These are phyloP conservation scores for Allantophomopsis lycopodina DNA, from an alignment of 2,329 filamentous ascomycete species.

Conservation along the genomic window DNA sequence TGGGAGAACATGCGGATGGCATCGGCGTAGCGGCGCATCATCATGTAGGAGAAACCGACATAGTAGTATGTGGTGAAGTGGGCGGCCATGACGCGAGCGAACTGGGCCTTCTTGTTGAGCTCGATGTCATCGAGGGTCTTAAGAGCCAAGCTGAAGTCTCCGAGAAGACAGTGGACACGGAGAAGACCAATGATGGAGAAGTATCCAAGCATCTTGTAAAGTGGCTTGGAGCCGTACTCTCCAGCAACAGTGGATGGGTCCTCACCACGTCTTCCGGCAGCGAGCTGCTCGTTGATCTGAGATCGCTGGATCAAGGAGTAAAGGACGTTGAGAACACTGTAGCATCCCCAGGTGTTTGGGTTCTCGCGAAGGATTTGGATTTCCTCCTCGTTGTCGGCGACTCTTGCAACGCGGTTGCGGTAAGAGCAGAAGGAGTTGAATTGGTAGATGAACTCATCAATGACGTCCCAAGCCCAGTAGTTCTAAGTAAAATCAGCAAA, in stretches of 20 bases:
- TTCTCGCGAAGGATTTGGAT: slow-evolving; percentile 85
- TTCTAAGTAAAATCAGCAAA: slow-evolving; percentile 40
- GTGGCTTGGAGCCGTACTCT: slow-evolving; percentile 84
- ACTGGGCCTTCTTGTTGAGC: slow-evolving; percentile 99
- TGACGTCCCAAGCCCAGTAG: slow-evolving; percentile 99
- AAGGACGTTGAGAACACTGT: slow-evolving; percentile 96
- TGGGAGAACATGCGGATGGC: slow-evolving; percentile 99
- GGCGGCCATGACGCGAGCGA: slow-evolving; percentile 96
- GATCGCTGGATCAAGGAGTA: slow-evolving; percentile 98
- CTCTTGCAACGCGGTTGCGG: slow-evolving; percentile 77
- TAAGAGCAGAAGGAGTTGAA: slow-evolving; percentile 99
- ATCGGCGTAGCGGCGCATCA: slow-evolving; percentile 99
- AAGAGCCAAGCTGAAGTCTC: slow-evolving; percentile 93
- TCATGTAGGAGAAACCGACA: slow-evolving; percentile 99
- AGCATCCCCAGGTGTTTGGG: slow-evolving; percentile 98
- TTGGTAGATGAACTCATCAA: slow-evolving; percentile 99
- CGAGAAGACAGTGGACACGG: slow-evolving; percentile 88
- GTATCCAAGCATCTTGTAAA: slow-evolving; percentile 98
- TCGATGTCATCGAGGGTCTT: slow-evolving; percentile 99
- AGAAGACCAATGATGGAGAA: slow-evolving; percentile 98
- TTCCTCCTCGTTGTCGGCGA: slow-evolving; percentile 81
- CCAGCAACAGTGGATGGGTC: slow-evolving; percentile 79
- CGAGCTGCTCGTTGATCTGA: slow-evolving; percentile 95
- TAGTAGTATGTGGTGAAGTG: slow-evolving; percentile 99
- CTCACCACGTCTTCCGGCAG: slow-evolving; percentile 86